Evolutionary conservation across 164 flowering plant species (phyloP), one percentile per base, ranked within the genome.

Genomic region (Echeveria elegans): DNA sequence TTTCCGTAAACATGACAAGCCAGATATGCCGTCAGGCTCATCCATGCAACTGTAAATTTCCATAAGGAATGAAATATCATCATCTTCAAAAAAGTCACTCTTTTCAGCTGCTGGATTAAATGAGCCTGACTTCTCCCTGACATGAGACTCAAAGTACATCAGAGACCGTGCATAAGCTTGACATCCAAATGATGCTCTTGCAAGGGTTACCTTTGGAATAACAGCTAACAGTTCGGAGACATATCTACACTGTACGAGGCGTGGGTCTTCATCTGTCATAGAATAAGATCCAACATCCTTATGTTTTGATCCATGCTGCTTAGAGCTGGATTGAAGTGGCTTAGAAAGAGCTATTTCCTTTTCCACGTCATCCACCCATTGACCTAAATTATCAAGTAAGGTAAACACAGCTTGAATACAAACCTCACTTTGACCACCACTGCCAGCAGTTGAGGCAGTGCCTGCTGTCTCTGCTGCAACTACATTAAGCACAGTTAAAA

Each of bases 301-400:
- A 43, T 72, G 61, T 73, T 81, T 93, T 40, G 77, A 74, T 24
- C 75, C 69, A 48, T 74, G 84, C 58, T 85, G 87, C 79, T 79
- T 89, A 28, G 88, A 77, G 56, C 75, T 66, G 16, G 77, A 71
- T 45, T 71, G 84, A 66, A 82, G 67, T 72, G 96, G 85, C 62
- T 85, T 87, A 24, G 94, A 87, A 81, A 92, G 90, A 73, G 97
- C 86, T 47, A 88, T 72, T 65, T 86, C 96, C 69, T 91, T 95
- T 68, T 86, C 81, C 32, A 86, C 83, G 74, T 95, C 97, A 81
- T 95, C 99, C 73, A 82, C 92, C 99, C 99, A 95, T 71, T 95
- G 99, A 30, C 98, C 99, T 53, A 95, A 89, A 84, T 88, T 95
- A 79, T 95, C 99, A 69, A 95, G 97, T 73, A 95, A 88, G 71